Evolutionary conservation across 768 basidiomycete species (phyloP).

Genomic region (Mycena latifolia): DNA sequence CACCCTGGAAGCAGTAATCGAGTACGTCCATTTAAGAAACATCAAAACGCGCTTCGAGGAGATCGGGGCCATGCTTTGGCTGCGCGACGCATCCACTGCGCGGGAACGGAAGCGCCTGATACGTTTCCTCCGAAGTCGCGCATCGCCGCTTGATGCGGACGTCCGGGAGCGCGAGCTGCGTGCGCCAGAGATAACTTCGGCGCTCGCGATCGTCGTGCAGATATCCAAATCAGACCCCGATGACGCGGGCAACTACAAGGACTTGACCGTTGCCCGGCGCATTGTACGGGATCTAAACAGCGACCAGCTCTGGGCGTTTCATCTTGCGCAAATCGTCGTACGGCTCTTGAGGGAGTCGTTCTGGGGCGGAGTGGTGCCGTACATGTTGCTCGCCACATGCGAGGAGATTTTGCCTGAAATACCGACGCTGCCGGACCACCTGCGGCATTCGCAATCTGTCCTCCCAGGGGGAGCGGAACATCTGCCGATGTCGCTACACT

Average conservation of each 20-base stretch:
- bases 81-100: background rate
- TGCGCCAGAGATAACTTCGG: background rate
- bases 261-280: background rate
- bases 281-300: background rate
- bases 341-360: background rate
- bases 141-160: background rate
- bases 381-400: slow-evolving; percentile 4
- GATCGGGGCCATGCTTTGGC: background rate
- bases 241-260: background rate
- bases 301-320: background rate
- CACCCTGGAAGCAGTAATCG: background rate
- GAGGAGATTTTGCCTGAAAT: background rate
- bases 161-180: background rate
- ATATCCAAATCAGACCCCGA: background rate
- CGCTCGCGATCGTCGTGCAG: background rate
- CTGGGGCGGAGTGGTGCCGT: background rate
- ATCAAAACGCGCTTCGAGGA: slow-evolving; percentile 13
- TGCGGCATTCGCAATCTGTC: background rate
- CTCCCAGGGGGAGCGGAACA: background rate
- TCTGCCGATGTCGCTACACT: background rate
- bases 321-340: background rate
- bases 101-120: slow-evolving; percentile 3
- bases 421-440: background rate
- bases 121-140: background rate
- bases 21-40: slow-evolving; percentile 13